Conservation (phyloP, 257 asterid species). For the Forsythia viridissima region DNA sequence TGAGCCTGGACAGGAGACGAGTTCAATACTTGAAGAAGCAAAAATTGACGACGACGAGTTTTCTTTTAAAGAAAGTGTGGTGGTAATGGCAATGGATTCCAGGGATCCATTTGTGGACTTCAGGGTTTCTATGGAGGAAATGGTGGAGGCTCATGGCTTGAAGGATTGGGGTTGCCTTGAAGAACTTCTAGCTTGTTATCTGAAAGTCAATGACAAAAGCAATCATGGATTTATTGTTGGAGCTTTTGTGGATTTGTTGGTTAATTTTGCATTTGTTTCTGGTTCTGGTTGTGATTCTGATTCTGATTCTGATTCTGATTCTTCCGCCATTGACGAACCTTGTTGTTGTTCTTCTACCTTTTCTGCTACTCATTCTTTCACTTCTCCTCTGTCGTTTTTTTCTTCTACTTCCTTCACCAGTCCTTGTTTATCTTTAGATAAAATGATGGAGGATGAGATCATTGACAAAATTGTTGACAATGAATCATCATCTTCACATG, state of each 20-base stretch:
- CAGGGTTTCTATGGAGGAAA: constrained; percentile 62
- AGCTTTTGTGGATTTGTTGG: constrained; percentile 53
- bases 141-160: constrained; percentile 52
- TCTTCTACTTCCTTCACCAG: constrained; percentile 40
- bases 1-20: constrained; percentile 46
- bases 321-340: constrained; percentile 25
- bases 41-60: constrained; percentile 2
- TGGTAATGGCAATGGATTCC: constrained; percentile 37
- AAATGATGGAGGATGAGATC: constrained; percentile 26
- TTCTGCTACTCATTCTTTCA: constrained; percentile 33
- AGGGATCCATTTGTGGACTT: constrained; percentile 49
- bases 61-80: constrained; percentile 32
- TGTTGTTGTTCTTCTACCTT: constrained; percentile 34
- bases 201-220: constrained; percentile 39
- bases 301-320: neutral
- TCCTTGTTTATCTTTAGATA: constrained; percentile 33
- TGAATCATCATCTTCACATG: constrained; percentile 15
- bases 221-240: constrained; percentile 55
- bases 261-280: constrained; percentile 23
- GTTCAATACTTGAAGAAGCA: constrained; percentile 47
- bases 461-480: neutral
- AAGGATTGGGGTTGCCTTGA: constrained; percentile 49
- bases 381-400: constrained; percentile 46
- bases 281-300: neutral
- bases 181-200: constrained; percentile 47